Percentiles rank a stretch among this genome's conserved stretches.
These are phyloP conservation scores for Colletotrichum costaricense DNA, from an alignment of 2,329 filamentous ascomycete genomes.

Conservation along the genomic window DNA sequence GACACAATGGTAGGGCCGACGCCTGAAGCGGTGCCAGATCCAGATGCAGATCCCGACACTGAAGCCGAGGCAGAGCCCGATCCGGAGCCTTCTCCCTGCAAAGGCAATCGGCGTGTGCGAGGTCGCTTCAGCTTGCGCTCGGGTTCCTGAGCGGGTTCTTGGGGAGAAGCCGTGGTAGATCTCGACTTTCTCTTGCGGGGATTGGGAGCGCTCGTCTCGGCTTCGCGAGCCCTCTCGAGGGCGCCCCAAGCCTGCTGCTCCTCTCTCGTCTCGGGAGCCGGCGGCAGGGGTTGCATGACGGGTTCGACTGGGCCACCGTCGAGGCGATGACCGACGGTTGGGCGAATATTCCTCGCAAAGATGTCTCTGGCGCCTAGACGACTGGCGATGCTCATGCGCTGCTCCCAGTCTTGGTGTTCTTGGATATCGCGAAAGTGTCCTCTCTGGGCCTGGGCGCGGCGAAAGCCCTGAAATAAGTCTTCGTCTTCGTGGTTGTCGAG, in stretches of 20 bases:
- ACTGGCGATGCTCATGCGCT: conserved; percentile 83
- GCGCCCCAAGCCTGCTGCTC: conserved; percentile 90
- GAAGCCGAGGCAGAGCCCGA: conserved; percentile 44
- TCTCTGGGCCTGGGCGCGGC: conserved; percentile 62
- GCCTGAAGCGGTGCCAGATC: conserved; percentile 31
- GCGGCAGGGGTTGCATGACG: background rate
- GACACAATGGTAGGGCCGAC: conserved; percentile 38
- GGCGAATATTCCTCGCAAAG: conserved; percentile 72
- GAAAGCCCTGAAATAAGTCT: conserved; percentile 63
- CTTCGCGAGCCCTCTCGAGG: conserved; percentile 85
- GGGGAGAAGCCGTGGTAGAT: conserved; percentile 78
- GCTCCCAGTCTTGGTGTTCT: conserved; percentile 81
- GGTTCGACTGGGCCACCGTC: conserved; percentile 55
- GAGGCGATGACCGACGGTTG: conserved; percentile 70
- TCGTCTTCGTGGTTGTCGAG: conserved; percentile 90
- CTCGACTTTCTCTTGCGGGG: conserved; percentile 79
- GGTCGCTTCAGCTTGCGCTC: conserved; percentile 90
- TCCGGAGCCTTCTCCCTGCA: conserved; percentile 59
- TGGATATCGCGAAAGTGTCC: conserved; percentile 59
- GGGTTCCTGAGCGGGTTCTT: conserved; percentile 73
- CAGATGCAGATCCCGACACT: conserved; percentile 1
- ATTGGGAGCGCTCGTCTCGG: conserved; percentile 59
- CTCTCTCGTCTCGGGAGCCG: conserved; percentile 73
- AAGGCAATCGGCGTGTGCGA: conserved; percentile 75
- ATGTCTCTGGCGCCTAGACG: conserved; percentile 80